Conservation (phyloP, 805 yeast species). For the Suhomyces vadensis region DNA sequence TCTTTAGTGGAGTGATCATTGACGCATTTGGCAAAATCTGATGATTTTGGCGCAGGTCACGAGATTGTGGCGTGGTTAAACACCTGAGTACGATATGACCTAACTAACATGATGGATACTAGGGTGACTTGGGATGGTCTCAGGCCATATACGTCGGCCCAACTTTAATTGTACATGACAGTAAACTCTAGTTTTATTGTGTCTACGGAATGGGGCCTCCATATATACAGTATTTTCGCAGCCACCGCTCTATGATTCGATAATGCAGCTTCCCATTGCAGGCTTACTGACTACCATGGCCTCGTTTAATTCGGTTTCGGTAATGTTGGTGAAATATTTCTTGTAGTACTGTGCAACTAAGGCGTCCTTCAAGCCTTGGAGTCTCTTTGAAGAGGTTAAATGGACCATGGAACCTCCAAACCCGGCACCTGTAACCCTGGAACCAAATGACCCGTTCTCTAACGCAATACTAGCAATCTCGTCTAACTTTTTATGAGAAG, state of each 20-base stretch:
- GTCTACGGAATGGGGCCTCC: background rate
- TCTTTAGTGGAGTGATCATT: background rate
- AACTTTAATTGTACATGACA: no score
- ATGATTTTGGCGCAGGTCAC: background rate
- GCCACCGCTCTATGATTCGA: slow-evolving; percentile 8
- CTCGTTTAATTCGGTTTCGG: slow-evolving; percentile 44
- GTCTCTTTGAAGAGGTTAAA: slow-evolving; percentile 48
- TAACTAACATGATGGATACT: no score
- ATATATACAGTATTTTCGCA: background rate
- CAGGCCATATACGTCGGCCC: background rate
- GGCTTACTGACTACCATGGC: slow-evolving; percentile 60
- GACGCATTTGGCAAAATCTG: slow-evolving; percentile 1
- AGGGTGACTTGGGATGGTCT: background rate
- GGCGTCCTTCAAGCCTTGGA: slow-evolving; percentile 40
- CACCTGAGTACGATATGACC: no score
- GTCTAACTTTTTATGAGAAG: slow-evolving; percentile 58
- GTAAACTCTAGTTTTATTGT: no score
- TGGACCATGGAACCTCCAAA: slow-evolving; percentile 79
- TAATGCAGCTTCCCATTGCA: slow-evolving; percentile 50
- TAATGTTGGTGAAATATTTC: slow-evolving; percentile 48
- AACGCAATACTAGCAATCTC: slow-evolving; percentile 54
- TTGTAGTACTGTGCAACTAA: slow-evolving; percentile 53
- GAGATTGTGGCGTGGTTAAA: background rate
- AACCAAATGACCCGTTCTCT: slow-evolving; percentile 59
- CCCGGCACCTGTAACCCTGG: slow-evolving; percentile 79